These are phyloP conservation scores for Quillaja saponaria DNA, from an alignment of 306 rosid genomes.

Conservation along the genomic window DNA sequence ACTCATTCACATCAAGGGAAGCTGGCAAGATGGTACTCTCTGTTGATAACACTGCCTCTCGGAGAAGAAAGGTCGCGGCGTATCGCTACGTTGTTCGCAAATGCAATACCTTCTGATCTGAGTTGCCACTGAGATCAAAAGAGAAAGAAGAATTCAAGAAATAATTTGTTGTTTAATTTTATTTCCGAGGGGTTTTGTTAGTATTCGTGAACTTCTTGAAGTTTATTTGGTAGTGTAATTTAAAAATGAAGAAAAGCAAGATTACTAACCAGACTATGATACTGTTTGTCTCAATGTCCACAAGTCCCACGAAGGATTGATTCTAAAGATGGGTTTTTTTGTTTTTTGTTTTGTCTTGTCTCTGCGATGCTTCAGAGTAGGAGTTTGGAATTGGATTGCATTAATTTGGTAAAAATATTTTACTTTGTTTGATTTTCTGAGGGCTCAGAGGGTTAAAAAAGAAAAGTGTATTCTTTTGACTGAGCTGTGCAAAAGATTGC, in stretches of 20 bases:
- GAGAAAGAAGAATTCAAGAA: background rate
- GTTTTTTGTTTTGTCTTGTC: too few species aligned
- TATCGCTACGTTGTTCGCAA: conserved; percentile 79
- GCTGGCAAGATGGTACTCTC: conserved; percentile 77
- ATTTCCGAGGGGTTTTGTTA: conserved; percentile 8
- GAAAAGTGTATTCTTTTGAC: too few species aligned
- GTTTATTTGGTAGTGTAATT: conserved; percentile 35
- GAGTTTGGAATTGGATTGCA: too few species aligned
- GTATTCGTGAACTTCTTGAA: conserved; percentile 38
- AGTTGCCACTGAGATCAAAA: conserved; percentile 6
- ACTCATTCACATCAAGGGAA: conserved; percentile 70
- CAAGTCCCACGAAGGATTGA: too few species aligned
- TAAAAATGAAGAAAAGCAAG: conserved; percentile 37
- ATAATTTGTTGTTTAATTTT: conserved; percentile 4
- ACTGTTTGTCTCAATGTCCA: too few species aligned
- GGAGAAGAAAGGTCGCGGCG: conserved; percentile 83
- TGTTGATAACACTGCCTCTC: conserved; percentile 77
- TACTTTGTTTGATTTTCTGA: too few species aligned
- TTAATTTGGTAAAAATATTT: too few species aligned
- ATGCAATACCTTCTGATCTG: conserved; percentile 30
- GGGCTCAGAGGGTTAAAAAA: too few species aligned
- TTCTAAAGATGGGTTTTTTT: too few species aligned
- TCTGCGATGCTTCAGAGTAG: too few species aligned
- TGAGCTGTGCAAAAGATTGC: too few species aligned
- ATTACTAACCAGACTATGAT: too few species aligned